These are phyloP conservation scores for Typha latifolia DNA, from an alignment of 176 grass and related monocot species.

Conservation along the genomic window DNA sequence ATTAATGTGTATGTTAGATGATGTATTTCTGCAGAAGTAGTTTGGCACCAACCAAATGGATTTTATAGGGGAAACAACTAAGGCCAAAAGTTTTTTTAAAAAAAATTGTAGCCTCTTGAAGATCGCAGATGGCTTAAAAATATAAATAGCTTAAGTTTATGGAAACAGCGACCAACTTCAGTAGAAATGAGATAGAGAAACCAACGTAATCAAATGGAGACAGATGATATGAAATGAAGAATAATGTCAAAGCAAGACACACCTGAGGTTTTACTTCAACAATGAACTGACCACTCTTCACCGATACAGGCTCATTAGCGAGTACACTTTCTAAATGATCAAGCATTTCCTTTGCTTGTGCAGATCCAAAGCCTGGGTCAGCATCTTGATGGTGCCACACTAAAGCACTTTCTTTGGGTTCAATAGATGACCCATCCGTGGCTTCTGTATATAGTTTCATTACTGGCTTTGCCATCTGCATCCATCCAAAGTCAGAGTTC, in stretches of 20 bases:
- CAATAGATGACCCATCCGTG: constrained; percentile 55
- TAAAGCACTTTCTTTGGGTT: constrained; percentile 57
- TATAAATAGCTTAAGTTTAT: too few relatives aligned
- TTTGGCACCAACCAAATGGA: too few relatives aligned
- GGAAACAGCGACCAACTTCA: not conserved
- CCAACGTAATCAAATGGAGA: not conserved
- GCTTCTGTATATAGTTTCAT: constrained; percentile 56
- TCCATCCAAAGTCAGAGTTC: constrained; percentile 46
- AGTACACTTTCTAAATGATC: constrained; percentile 15
- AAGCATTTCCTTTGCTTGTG: constrained; percentile 11
- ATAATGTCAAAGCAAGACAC: not conserved
- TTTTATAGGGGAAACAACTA: too few relatives aligned
- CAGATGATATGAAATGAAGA: not conserved
- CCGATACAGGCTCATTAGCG: constrained; percentile 8
- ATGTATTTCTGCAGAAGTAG: too few relatives aligned
- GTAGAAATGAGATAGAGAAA: not conserved
- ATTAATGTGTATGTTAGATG: not conserved
- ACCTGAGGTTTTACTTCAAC: constrained; percentile 26
- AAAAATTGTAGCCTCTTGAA: too few relatives aligned
- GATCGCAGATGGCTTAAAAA: too few relatives aligned
- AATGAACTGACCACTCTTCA: constrained; percentile 15
- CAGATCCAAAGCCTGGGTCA: constrained; percentile 15
- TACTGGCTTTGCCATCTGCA: constrained; percentile 48
- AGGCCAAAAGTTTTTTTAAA: too few relatives aligned
- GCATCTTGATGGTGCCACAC: constrained; percentile 71